Evolutionary conservation across 148 eudicot genomes (phyloP).

Genomic region (Vaccinium corymbosum): DNA sequence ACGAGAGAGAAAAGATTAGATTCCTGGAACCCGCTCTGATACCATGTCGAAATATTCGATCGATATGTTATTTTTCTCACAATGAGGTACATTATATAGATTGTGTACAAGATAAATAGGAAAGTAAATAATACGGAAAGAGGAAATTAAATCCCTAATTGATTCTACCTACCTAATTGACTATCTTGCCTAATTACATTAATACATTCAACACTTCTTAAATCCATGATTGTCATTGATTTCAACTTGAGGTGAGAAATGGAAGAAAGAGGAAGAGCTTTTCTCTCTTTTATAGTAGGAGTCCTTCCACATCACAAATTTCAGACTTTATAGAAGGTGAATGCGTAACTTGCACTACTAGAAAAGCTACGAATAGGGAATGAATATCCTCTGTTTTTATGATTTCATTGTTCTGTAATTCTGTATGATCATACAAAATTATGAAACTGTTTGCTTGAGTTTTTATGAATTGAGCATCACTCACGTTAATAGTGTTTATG

Average conservation of each 20-base stretch:
- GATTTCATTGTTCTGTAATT: not conserved
- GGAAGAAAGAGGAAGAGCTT: not conserved
- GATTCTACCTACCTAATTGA: too few relatives aligned
- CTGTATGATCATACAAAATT: not conserved
- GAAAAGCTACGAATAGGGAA: not conserved
- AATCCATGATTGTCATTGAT: not conserved
- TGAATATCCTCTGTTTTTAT: not conserved
- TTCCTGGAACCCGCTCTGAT: too few relatives aligned
- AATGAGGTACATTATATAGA: too few relatives aligned
- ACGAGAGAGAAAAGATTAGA: too few relatives aligned
- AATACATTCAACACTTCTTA: not conserved
- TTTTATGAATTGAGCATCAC: not conserved
- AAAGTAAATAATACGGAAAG: too few relatives aligned
- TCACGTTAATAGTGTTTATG: not conserved
- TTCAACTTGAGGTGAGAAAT: not conserved
- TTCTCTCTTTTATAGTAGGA: not conserved
- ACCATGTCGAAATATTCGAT: too few relatives aligned
- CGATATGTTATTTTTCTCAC: too few relatives aligned
- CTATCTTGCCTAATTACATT: too few relatives aligned
- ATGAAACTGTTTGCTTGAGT: not conserved
- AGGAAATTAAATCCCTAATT: too few relatives aligned
- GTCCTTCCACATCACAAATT: not conserved
- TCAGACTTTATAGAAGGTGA: not conserved
- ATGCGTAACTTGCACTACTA: not conserved
- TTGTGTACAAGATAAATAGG: too few relatives aligned